A percentile compares a stretch with the other conserved stretches of the same genome.
Conservation (phyloP, 139 green algal species). For the Chlamydomonas sp. region DNA sequence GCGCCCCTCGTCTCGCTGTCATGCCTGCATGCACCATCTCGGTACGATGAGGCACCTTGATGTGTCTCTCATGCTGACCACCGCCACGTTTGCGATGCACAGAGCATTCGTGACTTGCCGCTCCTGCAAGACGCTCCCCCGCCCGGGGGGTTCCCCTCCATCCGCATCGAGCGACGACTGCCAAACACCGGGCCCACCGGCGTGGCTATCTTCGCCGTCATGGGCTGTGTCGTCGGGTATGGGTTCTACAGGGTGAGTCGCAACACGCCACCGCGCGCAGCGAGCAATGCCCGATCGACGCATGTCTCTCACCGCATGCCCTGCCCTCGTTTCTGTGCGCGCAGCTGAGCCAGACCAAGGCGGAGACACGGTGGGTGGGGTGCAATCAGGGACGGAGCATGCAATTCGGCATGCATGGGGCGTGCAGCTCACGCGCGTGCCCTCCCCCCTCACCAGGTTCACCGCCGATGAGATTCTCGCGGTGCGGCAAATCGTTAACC, state of each 20-base stretch:
- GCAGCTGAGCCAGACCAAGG: background rate
- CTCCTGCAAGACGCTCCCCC: constrained; percentile 82
- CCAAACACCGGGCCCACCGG: constrained; percentile 79
- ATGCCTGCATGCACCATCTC: background rate
- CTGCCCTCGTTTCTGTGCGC: too few species aligned
- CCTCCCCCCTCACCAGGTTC: too few species aligned
- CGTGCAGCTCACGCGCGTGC: too few species aligned
- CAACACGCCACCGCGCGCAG: background rate
- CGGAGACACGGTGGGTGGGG: background rate
- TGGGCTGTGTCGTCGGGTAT: constrained; percentile 69
- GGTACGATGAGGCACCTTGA: background rate
- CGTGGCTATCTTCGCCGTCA: constrained; percentile 75
- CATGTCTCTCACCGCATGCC: too few species aligned
- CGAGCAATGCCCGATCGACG: too few species aligned
- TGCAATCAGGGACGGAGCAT: too few species aligned
- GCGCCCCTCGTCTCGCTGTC: background rate
- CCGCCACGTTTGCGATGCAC: constrained; percentile 27
- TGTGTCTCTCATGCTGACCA: background rate
- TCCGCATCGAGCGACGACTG: constrained; percentile 78
- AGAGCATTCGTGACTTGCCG: constrained; percentile 85
- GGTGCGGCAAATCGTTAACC: constrained; percentile 34
- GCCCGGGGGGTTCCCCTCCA: constrained; percentile 78
- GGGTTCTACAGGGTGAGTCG: constrained; percentile 66
- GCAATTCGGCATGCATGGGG: too few species aligned
- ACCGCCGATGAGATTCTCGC: constrained; percentile 32